These are phyloP conservation scores for Fraxinus xanthoxyloides DNA, from an alignment of 305 asterid species.

Conservation along the genomic window DNA sequence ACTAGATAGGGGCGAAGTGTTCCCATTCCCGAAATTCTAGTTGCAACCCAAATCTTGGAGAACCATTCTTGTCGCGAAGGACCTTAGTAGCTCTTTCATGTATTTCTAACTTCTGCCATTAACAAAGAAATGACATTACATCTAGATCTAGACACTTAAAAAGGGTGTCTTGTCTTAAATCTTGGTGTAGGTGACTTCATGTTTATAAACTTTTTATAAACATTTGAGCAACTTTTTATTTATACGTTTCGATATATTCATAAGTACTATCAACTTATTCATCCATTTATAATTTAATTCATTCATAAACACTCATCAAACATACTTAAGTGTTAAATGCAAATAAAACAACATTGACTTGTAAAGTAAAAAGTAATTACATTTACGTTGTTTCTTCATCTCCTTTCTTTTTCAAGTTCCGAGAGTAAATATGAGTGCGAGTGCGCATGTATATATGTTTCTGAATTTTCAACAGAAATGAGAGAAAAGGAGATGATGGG, in stretches of 20 bases:
- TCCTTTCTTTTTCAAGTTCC: background rate
- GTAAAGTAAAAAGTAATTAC: no score
- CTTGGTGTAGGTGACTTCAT: background rate
- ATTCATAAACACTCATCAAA: background rate
- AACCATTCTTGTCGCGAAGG: background rate
- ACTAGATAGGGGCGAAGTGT: no score
- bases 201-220: background rate
- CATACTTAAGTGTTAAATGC: background rate
- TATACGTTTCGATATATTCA: no score
- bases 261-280: background rate
- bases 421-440: background rate
- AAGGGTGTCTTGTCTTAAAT: background rate
- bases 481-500: background rate
- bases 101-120: background rate
- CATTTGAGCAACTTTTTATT: background rate
- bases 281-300: no score
- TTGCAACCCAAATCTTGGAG: background rate
- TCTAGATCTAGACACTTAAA: background rate
- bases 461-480: background rate
- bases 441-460: background rate
- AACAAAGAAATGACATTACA: background rate
- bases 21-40: no score
- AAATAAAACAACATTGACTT: background rate
- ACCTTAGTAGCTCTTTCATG: background rate
- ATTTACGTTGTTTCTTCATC: background rate